Percentiles rank a stretch among this genome's conserved stretches.
These are phyloP conservation scores for Fistulinella prunicolor DNA, from an alignment of 768 basidiomycete genomes.

Conservation along the genomic window DNA sequence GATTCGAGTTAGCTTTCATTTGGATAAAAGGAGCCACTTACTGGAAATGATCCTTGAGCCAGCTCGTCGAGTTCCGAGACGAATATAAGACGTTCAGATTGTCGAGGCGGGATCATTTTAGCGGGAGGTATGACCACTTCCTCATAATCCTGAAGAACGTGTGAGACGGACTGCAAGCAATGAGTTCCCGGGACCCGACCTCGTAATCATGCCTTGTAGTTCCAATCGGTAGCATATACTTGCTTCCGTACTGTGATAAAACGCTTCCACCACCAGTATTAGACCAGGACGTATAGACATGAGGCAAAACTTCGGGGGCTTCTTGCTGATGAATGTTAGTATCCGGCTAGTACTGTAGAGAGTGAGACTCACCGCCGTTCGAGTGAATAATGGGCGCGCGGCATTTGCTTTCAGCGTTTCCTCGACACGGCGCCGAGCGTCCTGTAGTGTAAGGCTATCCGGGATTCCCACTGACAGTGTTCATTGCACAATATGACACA, in stretches of 20 bases:
- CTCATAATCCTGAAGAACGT: slow-evolving; percentile 65
- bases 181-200: slow-evolving; percentile 38
- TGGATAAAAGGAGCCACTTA: slow-evolving; percentile 32
- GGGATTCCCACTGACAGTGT: neutral
- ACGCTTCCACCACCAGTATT: slow-evolving; percentile 54
- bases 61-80: slow-evolving; percentile 75
- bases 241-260: slow-evolving; percentile 70
- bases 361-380: slow-evolving; percentile 43
- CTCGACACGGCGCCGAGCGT: slow-evolving; percentile 62
- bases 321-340: slow-evolving; percentile 40
- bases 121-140: slow-evolving; percentile 90
- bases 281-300: slow-evolving; percentile 79
- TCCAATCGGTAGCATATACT: slow-evolving; percentile 80
- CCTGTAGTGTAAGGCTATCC: slow-evolving; percentile 39
- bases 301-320: slow-evolving; percentile 66
- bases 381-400: slow-evolving; percentile 61
- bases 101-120: slow-evolving; percentile 67
- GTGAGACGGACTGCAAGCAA: slow-evolving; percentile 6
- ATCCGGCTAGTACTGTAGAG: neutral
- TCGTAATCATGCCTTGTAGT: slow-evolving; percentile 67
- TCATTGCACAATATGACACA: neutral
- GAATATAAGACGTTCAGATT: slow-evolving; percentile 65
- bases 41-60: slow-evolving; percentile 81
- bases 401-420: slow-evolving; percentile 58
- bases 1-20: neutral